Evolutionary conservation across 1,284 basidiomycete genomes (phyloP).

Genomic region (Amylostereum chailletii): DNA sequence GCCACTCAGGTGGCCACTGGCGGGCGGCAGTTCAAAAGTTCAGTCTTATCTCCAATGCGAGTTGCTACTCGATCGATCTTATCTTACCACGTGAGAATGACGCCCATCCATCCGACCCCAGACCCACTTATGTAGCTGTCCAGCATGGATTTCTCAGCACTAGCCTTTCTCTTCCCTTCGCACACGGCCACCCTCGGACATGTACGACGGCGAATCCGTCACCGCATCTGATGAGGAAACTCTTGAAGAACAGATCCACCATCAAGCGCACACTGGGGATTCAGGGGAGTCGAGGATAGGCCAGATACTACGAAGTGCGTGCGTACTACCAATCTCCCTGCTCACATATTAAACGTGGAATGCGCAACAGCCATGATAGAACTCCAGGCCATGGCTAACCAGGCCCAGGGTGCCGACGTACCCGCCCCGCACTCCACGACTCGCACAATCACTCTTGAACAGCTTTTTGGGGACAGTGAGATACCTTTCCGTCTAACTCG

Average conservation of each 20-base stretch:
- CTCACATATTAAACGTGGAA: neutral
- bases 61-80: too few relatives aligned
- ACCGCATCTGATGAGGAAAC: neutral
- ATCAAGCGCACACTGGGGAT: conserved; percentile 1
- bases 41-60: too few relatives aligned
- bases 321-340: neutral
- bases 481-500: too few relatives aligned
- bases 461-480: too few relatives aligned
- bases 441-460: neutral
- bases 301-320: neutral
- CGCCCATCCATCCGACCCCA: too few relatives aligned
- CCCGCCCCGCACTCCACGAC: too few relatives aligned
- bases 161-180: too few relatives aligned
- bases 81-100: too few relatives aligned
- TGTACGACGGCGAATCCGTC: conserved; percentile 11
- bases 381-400: neutral
- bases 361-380: neutral
- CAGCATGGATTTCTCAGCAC: too few relatives aligned
- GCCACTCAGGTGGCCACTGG: too few relatives aligned
- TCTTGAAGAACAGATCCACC: neutral
- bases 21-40: too few relatives aligned
- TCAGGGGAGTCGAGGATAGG: conserved; percentile 3
- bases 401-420: neutral
- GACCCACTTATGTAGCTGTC: too few relatives aligned
- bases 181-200: neutral